Evolutionary conservation across 768 basidiomycete species (phyloP).

Genomic region (Macrolepiota dolichaula): DNA sequence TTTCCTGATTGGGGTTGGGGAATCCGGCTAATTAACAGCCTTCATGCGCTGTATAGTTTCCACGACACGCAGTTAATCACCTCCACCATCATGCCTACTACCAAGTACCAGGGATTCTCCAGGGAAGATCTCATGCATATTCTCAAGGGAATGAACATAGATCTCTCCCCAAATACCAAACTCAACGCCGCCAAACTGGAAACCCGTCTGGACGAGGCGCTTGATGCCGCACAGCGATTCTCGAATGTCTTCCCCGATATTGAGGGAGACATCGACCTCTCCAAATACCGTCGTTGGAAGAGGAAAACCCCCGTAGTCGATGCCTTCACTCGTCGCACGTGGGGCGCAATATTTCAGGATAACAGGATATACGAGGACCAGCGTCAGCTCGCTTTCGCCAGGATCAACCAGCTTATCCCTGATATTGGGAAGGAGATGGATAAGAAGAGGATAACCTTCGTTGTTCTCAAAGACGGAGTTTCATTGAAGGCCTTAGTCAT

Average conservation of each 20-base stretch:
- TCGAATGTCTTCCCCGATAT: slow-evolving; percentile 15
- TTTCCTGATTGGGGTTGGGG: neutral
- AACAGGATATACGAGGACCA: slow-evolving; percentile 9
- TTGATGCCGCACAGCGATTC: slow-evolving; percentile 27
- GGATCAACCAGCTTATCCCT: slow-evolving; percentile 8
- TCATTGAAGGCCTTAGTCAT: slow-evolving; percentile 5
- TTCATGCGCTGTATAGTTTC: neutral
- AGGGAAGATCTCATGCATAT: slow-evolving; percentile 24
- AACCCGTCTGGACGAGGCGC: slow-evolving; percentile 17
- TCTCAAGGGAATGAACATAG: slow-evolving; percentile 26
- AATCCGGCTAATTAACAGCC: neutral
- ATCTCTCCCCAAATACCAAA: slow-evolving; percentile 25
- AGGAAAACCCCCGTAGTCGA: slow-evolving; percentile 7
- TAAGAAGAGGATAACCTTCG: slow-evolving; percentile 8
- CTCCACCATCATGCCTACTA: slow-evolving; percentile 18
- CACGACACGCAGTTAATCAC: slow-evolving; percentile 14
- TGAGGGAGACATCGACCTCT: neutral
- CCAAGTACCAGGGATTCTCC: slow-evolving; percentile 10
- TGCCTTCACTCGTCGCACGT: slow-evolving; percentile 10
- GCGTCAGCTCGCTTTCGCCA: slow-evolving; percentile 9
- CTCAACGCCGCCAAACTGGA: slow-evolving; percentile 23
- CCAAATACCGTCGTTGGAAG: slow-evolving; percentile 7
- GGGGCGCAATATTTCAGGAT: slow-evolving; percentile 11
- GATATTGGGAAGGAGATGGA: slow-evolving; percentile 11
- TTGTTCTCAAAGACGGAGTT: slow-evolving; percentile 3